Conservation (phyloP, 176 grass and related monocot species). For the Cocos nucifera region DNA sequence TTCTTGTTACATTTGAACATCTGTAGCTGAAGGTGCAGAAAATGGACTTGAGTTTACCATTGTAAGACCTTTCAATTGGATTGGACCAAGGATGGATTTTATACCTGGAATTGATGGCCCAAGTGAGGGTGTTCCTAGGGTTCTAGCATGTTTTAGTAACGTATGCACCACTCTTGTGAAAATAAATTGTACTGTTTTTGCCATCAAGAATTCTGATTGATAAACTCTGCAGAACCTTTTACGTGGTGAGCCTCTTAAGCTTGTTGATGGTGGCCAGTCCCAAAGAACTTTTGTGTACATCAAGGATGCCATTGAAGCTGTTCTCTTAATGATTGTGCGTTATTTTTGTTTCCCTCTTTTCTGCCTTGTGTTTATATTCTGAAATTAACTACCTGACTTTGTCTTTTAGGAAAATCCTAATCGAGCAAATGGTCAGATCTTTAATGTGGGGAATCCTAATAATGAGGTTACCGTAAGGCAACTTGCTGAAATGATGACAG, state of each 20-base stretch:
- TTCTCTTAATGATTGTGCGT: slow-evolving; percentile 83
- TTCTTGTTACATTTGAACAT: slow-evolving; percentile 13
- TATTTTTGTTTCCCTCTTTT: background rate
- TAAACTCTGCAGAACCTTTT: slow-evolving; percentile 60
- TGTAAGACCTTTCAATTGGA: slow-evolving; percentile 97
- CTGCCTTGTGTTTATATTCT: background rate
- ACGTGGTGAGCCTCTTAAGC: slow-evolving; percentile 70
- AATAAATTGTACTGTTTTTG: background rate
- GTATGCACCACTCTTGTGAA: slow-evolving; percentile 28
- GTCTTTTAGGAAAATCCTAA: slow-evolving; percentile 65
- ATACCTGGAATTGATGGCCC: slow-evolving; percentile 97
- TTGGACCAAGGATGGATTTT: slow-evolving; percentile 98
- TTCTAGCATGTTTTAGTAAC: slow-evolving; percentile 98
- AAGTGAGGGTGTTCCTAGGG: slow-evolving; percentile 90
- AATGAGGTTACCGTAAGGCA: slow-evolving; percentile 92
- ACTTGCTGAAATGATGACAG: slow-evolving; percentile 83
- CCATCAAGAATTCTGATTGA: background rate
- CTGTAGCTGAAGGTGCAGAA: slow-evolving; percentile 81
- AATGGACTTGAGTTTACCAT: slow-evolving; percentile 86
- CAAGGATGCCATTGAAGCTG: slow-evolving; percentile 98
- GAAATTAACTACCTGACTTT: slow-evolving; percentile 9
- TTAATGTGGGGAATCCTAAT: slow-evolving; percentile 90
- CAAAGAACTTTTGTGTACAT: slow-evolving; percentile 97
- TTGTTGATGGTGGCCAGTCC: slow-evolving; percentile 81
- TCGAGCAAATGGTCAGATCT: slow-evolving; percentile 80